Percentiles rank a stretch among this genome's conserved stretches.
Conservation (phyloP, 2,329 filamentous ascomycete genomes). For the Lecanicillium sp. region DNA sequence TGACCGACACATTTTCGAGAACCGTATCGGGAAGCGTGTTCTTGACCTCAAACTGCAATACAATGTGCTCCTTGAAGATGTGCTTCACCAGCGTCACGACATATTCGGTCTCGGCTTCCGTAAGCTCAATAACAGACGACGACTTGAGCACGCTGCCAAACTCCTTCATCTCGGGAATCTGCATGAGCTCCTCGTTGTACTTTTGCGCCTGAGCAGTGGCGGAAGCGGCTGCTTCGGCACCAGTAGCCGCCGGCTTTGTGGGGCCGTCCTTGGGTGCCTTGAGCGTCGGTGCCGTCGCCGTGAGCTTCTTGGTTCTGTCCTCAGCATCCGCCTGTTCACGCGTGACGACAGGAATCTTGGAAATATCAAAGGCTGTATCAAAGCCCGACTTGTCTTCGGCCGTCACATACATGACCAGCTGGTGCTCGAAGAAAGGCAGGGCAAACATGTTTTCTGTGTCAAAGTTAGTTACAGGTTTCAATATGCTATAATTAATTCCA, state of each 20-base stretch:
- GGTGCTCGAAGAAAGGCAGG: slow-evolving; percentile 89
- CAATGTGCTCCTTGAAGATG: slow-evolving; percentile 94
- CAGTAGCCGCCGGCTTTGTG: slow-evolving; percentile 59
- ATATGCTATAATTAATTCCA: slow-evolving; percentile 7
- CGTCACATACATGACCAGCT: slow-evolving; percentile 95
- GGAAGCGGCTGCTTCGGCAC: slow-evolving; percentile 67
- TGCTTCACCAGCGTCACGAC: slow-evolving; percentile 92
- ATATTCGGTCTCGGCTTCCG: slow-evolving; percentile 95
- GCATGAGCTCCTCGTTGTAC: slow-evolving; percentile 78
- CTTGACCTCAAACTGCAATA: slow-evolving; percentile 94
- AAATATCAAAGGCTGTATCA: slow-evolving; percentile 78
- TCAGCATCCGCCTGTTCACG: slow-evolving; percentile 94
- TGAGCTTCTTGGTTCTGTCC: slow-evolving; percentile 95
- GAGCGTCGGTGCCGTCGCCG: slow-evolving; percentile 82
- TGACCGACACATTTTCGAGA: slow-evolving; percentile 79
- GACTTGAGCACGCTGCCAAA: slow-evolving; percentile 93
- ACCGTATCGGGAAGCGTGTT: slow-evolving; percentile 91
- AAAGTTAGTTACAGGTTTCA: slow-evolving; percentile 16
- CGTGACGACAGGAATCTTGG: slow-evolving; percentile 84
- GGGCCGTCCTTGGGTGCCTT: slow-evolving; percentile 83
- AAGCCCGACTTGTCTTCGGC: slow-evolving; percentile 85
- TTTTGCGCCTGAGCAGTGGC: slow-evolving; percentile 78
- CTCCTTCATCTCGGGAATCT: slow-evolving; percentile 83
- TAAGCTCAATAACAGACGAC: slow-evolving; percentile 76
- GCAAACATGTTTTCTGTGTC: slow-evolving; percentile 83